These are phyloP conservation scores for Botrytis aclada DNA, from an alignment of 2,329 filamentous ascomycete genomes.

Conservation along the genomic window DNA sequence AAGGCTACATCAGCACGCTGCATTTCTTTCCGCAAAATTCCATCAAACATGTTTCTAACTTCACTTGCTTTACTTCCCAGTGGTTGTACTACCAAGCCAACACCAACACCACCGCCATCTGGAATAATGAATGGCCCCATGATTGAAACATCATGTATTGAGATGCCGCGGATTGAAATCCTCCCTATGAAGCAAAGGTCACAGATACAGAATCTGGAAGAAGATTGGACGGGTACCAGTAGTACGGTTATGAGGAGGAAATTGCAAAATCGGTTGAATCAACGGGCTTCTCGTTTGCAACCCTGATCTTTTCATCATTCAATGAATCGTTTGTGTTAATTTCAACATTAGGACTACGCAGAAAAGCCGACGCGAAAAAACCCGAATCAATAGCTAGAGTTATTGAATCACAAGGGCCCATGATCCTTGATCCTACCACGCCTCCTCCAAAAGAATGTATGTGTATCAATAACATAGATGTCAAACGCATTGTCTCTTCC, in stretches of 20 bases:
- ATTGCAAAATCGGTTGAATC: conserved; percentile 34
- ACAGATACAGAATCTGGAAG: conserved; percentile 22
- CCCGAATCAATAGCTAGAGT: neutral
- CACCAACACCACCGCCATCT: neutral
- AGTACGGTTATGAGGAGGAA: conserved; percentile 32
- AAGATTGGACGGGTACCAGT: conserved; percentile 40
- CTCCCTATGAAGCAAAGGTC: conserved; percentile 23
- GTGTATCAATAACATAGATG: conserved; percentile 13
- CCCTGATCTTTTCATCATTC: too few species aligned
- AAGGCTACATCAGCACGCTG: conserved; percentile 2
- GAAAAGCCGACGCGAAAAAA: neutral
- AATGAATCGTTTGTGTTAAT: neutral
- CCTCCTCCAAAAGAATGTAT: neutral
- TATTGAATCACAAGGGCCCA: neutral
- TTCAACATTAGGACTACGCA: neutral
- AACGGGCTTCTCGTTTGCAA: conserved; percentile 34
- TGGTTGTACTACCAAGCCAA: neutral
- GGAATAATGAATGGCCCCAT: neutral
- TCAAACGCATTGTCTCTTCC: neutral
- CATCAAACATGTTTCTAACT: neutral
- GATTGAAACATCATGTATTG: neutral
- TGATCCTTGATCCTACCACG: neutral
- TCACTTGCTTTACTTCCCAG: neutral
- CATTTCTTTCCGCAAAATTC: neutral
- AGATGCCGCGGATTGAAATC: conserved; percentile 21